Evolutionary conservation across 305 asterid genomes (phyloP).

Genomic region (Solanum hybrid): DNA sequence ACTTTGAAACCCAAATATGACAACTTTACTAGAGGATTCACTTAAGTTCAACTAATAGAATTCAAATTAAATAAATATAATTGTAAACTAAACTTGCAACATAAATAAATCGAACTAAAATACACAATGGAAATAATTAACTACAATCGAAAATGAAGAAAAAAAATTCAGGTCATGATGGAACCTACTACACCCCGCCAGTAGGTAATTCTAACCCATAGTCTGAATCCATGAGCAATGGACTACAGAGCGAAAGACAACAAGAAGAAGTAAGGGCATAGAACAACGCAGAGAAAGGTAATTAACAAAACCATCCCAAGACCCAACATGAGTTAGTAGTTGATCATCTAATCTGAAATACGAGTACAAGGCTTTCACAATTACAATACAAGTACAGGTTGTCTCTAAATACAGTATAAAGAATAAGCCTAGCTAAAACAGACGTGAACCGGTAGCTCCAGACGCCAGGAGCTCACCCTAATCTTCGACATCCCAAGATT

Average conservation of each 20-base stretch:
- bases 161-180: not conserved
- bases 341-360: not conserved
- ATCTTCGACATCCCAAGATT: not conserved
- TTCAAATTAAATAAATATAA: not conserved
- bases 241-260: not conserved
- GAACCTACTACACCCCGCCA: not conserved
- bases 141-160: not conserved
- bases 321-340: not conserved
- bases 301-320: not conserved
- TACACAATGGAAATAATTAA: not conserved
- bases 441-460: not conserved
- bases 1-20: not conserved
- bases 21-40: not conserved
- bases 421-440: not conserved
- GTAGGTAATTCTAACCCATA: not conserved
- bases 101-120: not conserved
- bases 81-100: not conserved
- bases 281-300: not conserved
- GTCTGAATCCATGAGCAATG: not conserved
- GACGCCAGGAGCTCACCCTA: not conserved
- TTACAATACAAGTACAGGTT: not conserved
- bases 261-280: not conserved
- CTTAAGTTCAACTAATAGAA: not conserved
- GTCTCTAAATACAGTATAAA: not conserved
- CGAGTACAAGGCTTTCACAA: not conserved